Base-by-base conservation (phyloP, 805 yeast species). In the Wickerhamomyces chaumierensis region DNA sequence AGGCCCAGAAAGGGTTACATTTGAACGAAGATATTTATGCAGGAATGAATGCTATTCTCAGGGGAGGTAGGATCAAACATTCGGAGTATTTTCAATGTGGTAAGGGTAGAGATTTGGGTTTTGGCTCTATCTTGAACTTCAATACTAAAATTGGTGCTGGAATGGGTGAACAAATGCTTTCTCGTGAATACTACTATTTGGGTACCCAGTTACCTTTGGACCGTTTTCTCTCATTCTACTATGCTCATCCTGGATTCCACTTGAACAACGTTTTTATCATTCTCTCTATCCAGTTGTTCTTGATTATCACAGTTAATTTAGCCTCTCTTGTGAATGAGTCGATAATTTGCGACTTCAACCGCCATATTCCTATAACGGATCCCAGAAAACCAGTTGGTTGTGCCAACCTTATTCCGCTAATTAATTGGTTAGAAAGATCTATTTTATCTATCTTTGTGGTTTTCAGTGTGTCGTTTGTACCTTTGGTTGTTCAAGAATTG, bases 121-220 rank as follows among this genome's bases (percentile, higher is more conserved):
- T 83, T 58, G 83, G 85, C 3, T 81, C 92, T 3, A 82, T 83
- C 52, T 68, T 81, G 58, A 82, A 81, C 56, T 83, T 83, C 60
- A 81, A 84, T 5, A 79, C 90, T 18, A 83, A 83, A 53, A 82
- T 83, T 57, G 94, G 94, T 35, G 85, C 92, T 39, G 94, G 92
- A 42, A 83, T 83, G 94, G 90, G 92, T 36, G 94, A 83, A 52
- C 94, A 83, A 54, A 76, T 81, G 74, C 66, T 83, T 40, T 81
- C 90, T 4, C 68, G 94, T 49, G 94, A 83, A 55, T 82, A 82
- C 58, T 83, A 74, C 57, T 81, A 82, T 53, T 65, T 83, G 44
- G 82, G 88, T 2, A 77, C 87, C 3, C 85, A 80, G 45, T 62
- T 83, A 29, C 86, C 90, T 2, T 61, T 82, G 44, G 92, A 83